Base-by-base conservation (phyloP, 495 filamentous ascomycete species). In the Bacidia gigantensis region DNA sequence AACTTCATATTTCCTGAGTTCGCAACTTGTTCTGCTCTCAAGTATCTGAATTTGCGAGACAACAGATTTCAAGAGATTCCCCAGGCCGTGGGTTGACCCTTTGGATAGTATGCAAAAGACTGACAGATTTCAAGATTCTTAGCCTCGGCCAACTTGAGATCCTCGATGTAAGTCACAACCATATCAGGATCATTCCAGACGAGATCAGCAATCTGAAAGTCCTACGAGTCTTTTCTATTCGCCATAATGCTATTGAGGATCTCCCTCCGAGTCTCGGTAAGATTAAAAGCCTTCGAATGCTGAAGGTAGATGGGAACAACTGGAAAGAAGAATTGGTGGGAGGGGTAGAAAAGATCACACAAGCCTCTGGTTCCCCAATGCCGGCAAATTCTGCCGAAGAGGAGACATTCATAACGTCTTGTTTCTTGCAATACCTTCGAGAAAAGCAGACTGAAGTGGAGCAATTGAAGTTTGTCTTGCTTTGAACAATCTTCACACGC, bases 31-130 rank as follows among this genome's bases (percentile, higher is more conserved):
- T 83, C 77, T 26, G 84, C 86, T 51, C 74, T 98, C 44, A 86
- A 86, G 39, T 98, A 98, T 62, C 80, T 98, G n/a, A 98, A 98
- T 60, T 82, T 95, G 48, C 74, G 90, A 56, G 81, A 81, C 44
- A 98, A 98, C 62, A 73, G 78, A 51, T 86, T 96, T 51, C 80
- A 78, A 56, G 86, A 95, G 62, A 92, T 98, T 62, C 90, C 90
- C 5, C 72, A 81, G 57, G 80, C 81, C 61, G 88, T 95, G 74
- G 67, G 83, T 73, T 35, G 24, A 46, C 32, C 23, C 3, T 22
- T 11, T 58, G 5, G 12, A 53, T n/a, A 29, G 11, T 51, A 48
- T 42, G 54, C 72, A 67, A 63, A 56, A 18, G 46, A 49, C 46
- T 55, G 10, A 56, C 46, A 42, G 22, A 18, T 41, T 12, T 50